phyloP scores from a whole-genome alignment of 768 basidiomycete species.

The Suillus ampliporus region DNA sequence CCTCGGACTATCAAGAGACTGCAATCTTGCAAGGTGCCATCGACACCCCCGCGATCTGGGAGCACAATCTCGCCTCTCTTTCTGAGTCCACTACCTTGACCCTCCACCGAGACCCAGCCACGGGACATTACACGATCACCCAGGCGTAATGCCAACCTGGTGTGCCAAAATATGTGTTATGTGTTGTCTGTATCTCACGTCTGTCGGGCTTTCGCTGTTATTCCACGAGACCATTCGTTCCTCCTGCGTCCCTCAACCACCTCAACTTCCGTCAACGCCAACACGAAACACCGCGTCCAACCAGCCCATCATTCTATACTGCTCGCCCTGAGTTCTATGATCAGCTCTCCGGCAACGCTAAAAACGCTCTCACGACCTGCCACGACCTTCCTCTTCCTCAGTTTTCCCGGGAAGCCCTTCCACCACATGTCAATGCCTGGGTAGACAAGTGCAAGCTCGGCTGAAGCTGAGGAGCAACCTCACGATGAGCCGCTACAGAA shows the following conservation, averaged over 20 bases:
- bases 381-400: conserved; percentile 82
- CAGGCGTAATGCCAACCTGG: background rate
- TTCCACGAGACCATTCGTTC: conserved; percentile 40
- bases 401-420: conserved; percentile 64
- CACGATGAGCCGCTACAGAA: conserved; percentile 73
- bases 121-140: background rate
- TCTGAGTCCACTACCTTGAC: background rate
- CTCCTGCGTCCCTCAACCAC: conserved; percentile 38
- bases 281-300: conserved; percentile 43
- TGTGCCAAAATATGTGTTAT: no score
- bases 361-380: conserved; percentile 61
- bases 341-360: conserved; percentile 64
- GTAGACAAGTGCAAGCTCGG: conserved; percentile 65
- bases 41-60: background rate
- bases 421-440: conserved; percentile 70
- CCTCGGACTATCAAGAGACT: conserved; percentile 7
- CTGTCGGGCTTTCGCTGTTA: background rate
- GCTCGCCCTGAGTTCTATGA: conserved; percentile 78
- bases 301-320: conserved; percentile 85
- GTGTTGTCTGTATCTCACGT: no score
- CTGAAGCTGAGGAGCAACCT: conserved; percentile 61
- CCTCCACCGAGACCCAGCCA: background rate
- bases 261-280: conserved; percentile 12
- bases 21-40: background rate
- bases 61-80: background rate